These are phyloP conservation scores for Escovopsis sp. DNA, from an alignment of 2,329 filamentous ascomycete genomes.

Conservation along the genomic window DNA sequence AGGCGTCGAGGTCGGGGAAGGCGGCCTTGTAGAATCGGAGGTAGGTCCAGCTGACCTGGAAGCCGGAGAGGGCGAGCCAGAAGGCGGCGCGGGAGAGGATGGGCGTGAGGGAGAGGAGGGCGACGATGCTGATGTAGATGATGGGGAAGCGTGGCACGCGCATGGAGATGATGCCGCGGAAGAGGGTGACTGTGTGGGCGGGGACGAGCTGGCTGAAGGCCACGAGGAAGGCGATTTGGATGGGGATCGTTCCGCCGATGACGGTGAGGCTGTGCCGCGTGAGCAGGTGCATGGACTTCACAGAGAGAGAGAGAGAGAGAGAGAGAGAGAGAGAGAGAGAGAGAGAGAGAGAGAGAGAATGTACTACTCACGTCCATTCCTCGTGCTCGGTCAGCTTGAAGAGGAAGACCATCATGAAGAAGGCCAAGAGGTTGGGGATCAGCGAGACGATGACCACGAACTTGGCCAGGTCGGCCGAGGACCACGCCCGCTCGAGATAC, in stretches of 20 bases:
- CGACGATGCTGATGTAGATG: constrained; percentile 59
- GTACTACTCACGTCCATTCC: constrained; percentile 47
- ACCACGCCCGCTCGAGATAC: constrained; percentile 94
- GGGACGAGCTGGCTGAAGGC: constrained; percentile 96
- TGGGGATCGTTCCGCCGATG: constrained; percentile 74
- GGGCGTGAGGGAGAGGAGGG: constrained; percentile 44
- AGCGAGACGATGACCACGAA: constrained; percentile 66
- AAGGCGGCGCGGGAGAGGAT: constrained; percentile 55
- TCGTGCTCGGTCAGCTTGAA: constrained; percentile 53
- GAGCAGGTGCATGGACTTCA: neutral
- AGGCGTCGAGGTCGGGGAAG: constrained; percentile 51
- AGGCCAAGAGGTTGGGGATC: constrained; percentile 65
- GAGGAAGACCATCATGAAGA: constrained; percentile 58
- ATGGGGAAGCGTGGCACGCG: constrained; percentile 61
- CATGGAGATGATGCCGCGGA: constrained; percentile 75
- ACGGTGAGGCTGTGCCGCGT: constrained; percentile 46
- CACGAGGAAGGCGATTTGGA: constrained; percentile 88
- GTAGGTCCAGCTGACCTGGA: constrained; percentile 86
- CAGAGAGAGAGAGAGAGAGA: no score
- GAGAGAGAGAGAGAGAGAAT: neutral
- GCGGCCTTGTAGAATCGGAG: constrained; percentile 83
- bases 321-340: no score
- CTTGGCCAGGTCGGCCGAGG: constrained; percentile 78
- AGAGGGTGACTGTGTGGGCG: constrained; percentile 89
- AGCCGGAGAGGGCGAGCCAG: constrained; percentile 64